Evolutionary conservation across 352 stramenopile genomes (phyloP).

Genomic region (Peronospora belbahrii): DNA sequence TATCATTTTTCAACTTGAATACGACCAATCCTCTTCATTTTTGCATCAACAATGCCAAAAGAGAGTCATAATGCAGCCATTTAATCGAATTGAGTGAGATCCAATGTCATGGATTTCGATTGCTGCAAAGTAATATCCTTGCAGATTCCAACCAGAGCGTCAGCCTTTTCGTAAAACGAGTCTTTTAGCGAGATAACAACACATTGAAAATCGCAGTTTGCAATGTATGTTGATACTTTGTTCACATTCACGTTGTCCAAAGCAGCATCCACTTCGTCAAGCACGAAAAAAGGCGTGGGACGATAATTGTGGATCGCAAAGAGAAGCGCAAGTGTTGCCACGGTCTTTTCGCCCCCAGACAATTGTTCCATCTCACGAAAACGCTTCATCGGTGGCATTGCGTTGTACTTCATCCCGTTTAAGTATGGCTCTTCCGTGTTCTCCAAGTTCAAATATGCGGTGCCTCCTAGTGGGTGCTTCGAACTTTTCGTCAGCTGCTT

Average conservation of each 20-base stretch:
- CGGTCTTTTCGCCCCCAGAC: conserved; percentile 98
- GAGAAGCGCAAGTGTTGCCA: conserved; percentile 96
- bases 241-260: conserved; percentile 99
- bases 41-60: background rate
- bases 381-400: conserved; percentile 99
- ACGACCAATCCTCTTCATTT: background rate
- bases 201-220: conserved; percentile 93
- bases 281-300: conserved; percentile 96
- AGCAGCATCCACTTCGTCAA: conserved; percentile 99
- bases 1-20: too few relatives aligned
- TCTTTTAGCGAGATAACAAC: conserved; percentile 98
- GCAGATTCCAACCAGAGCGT: conserved; percentile 90
- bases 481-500: conserved; percentile 96
- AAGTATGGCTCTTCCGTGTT: conserved; percentile 93
- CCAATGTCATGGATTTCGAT: conserved; percentile 69
- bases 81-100: conserved; percentile 68
- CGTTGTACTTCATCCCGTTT: conserved; percentile 99
- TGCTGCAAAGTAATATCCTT: conserved; percentile 74
- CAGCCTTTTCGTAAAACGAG: conserved; percentile 93
- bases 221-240: conserved; percentile 97
- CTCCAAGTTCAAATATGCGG: conserved; percentile 78
- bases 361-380: conserved; percentile 98
- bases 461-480: conserved; percentile 92
- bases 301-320: conserved; percentile 98
- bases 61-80: background rate